phyloP scores from a whole-genome alignment of 1,284 basidiomycete genomes.

The Cryptococcus sp. region DNA sequence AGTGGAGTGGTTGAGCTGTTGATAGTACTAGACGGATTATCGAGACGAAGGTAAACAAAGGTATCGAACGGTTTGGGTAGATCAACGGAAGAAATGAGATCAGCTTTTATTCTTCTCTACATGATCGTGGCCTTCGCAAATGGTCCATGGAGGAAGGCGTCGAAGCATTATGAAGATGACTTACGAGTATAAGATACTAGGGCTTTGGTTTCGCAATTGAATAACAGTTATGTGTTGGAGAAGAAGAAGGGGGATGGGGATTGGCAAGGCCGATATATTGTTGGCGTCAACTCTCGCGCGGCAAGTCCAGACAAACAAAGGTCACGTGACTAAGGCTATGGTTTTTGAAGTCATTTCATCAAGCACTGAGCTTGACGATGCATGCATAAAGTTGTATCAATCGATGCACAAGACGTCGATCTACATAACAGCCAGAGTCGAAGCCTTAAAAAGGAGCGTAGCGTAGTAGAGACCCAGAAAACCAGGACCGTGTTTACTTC shows the following conservation, averaged over 20 bases:
- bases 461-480: not conserved
- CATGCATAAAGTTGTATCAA: not conserved
- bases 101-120: not conserved
- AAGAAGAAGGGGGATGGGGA: not conserved
- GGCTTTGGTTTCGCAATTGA: not conserved
- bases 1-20: constrained; percentile 1
- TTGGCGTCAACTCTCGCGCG: not conserved
- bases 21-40: not conserved
- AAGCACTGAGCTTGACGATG: not conserved
- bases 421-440: not conserved
- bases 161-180: not conserved
- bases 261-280: not conserved
- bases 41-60: not conserved
- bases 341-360: not conserved
- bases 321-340: not conserved
- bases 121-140: too few species aligned
- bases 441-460: not conserved
- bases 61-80: not conserved
- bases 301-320: not conserved
- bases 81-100: not conserved
- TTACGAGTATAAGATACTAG: not conserved
- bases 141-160: not conserved
- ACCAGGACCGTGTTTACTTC: not conserved
- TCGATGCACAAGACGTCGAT: not conserved
- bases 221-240: not conserved